phyloP scores from a whole-genome alignment of 1,284 basidiomycete genomes.

The Tilletia indica region DNA sequence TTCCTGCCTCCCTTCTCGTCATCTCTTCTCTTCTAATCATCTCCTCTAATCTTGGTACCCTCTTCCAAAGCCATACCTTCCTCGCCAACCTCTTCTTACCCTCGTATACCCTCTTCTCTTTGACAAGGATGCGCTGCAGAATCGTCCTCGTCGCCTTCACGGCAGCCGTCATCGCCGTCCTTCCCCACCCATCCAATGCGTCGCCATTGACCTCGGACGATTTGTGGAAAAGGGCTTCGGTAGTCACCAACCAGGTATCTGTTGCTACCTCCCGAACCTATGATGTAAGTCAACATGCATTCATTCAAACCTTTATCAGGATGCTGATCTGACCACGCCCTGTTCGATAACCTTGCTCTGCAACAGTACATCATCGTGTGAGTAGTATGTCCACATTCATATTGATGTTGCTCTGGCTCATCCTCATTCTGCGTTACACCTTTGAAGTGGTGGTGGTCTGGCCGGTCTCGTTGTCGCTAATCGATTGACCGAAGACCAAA shows the following conservation, averaged over 20 bases:
- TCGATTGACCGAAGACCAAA: slow-evolving; percentile 54
- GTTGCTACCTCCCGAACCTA: slow-evolving; percentile 1
- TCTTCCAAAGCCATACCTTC: neutral
- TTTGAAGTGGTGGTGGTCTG: slow-evolving; percentile 33
- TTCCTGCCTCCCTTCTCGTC: neutral
- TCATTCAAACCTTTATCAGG: neutral
- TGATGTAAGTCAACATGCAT: neutral
- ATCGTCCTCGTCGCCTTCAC: slow-evolving; percentile 4
- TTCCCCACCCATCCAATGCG: no score
- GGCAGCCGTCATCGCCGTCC: neutral
- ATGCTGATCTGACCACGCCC: neutral
- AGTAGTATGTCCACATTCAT: neutral
- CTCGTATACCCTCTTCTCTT: neutral
- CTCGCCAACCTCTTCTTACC: neutral
- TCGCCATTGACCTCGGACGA: neutral
- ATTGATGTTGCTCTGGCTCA: neutral
- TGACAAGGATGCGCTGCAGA: neutral
- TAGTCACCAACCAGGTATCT: neutral
- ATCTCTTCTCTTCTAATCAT: neutral
- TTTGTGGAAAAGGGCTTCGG: neutral
- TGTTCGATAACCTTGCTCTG: no score
- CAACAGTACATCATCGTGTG: slow-evolving; percentile 13
- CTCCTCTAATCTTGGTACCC: neutral
- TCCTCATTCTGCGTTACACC: neutral
- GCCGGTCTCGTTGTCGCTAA: slow-evolving; percentile 56